Percentiles rank a stretch among this genome's conserved stretches.
These are phyloP conservation scores for Effrenium voratum DNA, from an alignment of 73 alveolate genomes.

Conservation along the genomic window DNA sequence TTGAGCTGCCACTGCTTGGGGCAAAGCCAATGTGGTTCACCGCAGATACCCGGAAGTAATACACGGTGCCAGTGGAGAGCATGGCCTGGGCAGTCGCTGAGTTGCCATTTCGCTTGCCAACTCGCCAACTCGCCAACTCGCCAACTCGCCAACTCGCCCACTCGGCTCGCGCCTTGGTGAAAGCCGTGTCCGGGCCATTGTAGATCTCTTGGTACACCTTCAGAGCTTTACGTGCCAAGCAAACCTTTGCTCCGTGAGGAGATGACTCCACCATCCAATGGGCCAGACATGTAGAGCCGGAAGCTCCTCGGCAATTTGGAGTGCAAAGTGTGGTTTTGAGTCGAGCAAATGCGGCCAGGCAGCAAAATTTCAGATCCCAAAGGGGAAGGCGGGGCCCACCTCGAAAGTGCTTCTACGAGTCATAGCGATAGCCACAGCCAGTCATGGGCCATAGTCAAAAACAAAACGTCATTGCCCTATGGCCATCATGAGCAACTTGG, in stretches of 20 bases:
- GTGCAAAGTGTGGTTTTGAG: background rate
- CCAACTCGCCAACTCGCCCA: background rate
- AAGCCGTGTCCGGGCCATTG: constrained; percentile 88
- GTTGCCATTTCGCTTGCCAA: background rate
- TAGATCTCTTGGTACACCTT: constrained; percentile 86
- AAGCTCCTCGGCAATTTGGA: constrained; percentile 42
- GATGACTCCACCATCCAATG: constrained; percentile 79
- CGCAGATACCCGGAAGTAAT: constrained; percentile 80
- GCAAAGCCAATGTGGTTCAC: constrained; percentile 62
- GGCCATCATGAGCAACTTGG: too few species aligned
- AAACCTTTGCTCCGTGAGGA: background rate
- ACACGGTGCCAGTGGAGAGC: constrained; percentile 84
- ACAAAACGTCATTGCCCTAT: too few species aligned
- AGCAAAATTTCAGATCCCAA: constrained; percentile 66
- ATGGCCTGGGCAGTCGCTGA: constrained; percentile 26
- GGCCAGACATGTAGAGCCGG: constrained; percentile 91
- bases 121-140: background rate
- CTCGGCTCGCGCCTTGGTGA: constrained; percentile 12
- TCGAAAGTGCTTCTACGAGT: too few species aligned
- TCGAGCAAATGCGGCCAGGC: constrained; percentile 26
- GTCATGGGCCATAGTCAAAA: too few species aligned
- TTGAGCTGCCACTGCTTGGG: background rate
- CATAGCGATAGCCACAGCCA: too few species aligned
- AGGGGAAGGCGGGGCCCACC: constrained; percentile 85
- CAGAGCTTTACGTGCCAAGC: too few species aligned